Evolutionary conservation across 164 flowering plant genomes (phyloP), one percentile per base, ranked within the genome.

Genomic region (grape (Vitis vinifera)): DNA sequence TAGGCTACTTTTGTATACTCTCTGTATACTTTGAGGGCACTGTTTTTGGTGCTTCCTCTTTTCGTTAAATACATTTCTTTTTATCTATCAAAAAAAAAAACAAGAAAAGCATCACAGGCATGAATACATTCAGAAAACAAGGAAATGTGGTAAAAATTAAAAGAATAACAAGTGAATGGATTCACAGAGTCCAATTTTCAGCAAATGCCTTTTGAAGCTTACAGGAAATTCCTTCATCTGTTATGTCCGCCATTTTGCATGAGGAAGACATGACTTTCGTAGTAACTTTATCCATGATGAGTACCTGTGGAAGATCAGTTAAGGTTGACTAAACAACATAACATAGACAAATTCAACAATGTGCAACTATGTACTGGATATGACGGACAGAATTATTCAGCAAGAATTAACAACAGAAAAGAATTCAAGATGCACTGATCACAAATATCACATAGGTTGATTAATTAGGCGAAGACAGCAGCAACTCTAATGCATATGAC

Each of bases 161-260:
- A 16, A 9, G 23, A 57, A 37, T 37, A 37, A 37, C 44, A 37
- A 37, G 44, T 37, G 44, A 37, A 37, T 37, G 44, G 44, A 37
- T 37, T 37, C 44, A 37, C 44, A 37, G 7, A 37, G 7, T 37
- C 7, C 44, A 37, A 37, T 23, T 23, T 37, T 31, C 51, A 65
- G 55, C 48, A 15, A 65, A 52, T 52, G 66, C 37, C 27, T 44
- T 51, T 10, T 51, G 62, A 68, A 67, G 16, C 99, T 90, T 83
- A 96, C 99, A 83, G 72, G 97, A 96, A 71, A 96, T 78, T 73
- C 94, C 98, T 80, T 92, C 89, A 66, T 93, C 97, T 14, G 97
- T 93, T 61, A 96, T 96, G 73, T 96, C 97, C 37, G 97, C 91
- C 98, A 93, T 92, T 83, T 92, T 96, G 81, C 99, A 96, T 15